phyloP scores from a whole-genome alignment of 73 alveolate species.

The Stentor roeselii region DNA sequence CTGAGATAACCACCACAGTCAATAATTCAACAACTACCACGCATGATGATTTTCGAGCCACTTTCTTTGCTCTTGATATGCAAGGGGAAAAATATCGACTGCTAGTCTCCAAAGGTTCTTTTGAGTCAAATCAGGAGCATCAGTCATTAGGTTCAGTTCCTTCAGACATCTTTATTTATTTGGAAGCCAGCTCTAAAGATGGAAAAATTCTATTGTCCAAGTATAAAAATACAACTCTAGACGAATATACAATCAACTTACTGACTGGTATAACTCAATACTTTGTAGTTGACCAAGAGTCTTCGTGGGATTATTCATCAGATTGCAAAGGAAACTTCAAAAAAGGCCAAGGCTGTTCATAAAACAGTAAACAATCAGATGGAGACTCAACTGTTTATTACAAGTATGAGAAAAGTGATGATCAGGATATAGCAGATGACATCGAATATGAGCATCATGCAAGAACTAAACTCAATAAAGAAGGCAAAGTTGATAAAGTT shows the following conservation, averaged over 20 bases:
- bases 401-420: not conserved
- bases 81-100: not conserved
- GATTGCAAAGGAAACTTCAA: not conserved
- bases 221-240: not conserved
- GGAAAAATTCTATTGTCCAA: not conserved
- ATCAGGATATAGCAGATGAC: not conserved
- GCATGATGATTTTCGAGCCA: not conserved
- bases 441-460: not conserved
- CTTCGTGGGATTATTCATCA: not conserved
- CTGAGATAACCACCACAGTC: not conserved
- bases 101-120: not conserved
- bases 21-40: not conserved
- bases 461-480: not conserved
- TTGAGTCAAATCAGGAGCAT: not conserved
- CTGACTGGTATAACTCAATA: not conserved
- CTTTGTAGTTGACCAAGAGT: not conserved
- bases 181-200: not conserved
- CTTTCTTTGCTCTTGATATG: slow-evolving; percentile 1
- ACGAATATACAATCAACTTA: not conserved
- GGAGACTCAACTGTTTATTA: not conserved
- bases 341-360: not conserved
- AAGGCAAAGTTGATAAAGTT: not conserved
- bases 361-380: not conserved
- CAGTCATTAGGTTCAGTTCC: not conserved
- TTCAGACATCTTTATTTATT: not conserved